Base-by-base conservation (phyloP, 2,329 filamentous ascomycete genomes). In the Neonectria faginata region DNA sequence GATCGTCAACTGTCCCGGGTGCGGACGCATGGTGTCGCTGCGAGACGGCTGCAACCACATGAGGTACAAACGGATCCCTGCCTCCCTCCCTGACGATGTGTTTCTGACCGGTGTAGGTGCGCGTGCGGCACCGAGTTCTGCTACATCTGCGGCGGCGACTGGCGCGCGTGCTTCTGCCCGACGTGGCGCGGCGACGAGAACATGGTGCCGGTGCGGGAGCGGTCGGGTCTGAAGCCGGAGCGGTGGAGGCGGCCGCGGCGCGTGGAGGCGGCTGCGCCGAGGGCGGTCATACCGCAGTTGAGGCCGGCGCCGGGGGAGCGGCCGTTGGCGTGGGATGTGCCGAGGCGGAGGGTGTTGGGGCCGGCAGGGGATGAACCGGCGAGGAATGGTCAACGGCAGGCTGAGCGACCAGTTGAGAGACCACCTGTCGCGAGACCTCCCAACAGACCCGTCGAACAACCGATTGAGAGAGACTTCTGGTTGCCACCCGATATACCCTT, bases 41-140 rank as follows among this genome's bases (percentile, higher is more conserved):
- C 10, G 22, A 0, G 68, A 70, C 10, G 73, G 73, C 0, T 75
- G 73, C 22, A 75, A 75, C 18, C 72, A 75, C 16, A 68, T 75
- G 54, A 73, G 63, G 67, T 66, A 44, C 60, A 57, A 27, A 7
- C 3, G 6, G 16, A 7, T 29, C 2, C 1, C 1, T 8, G 10
- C 11, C 42, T n/a, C n/a, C 8, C n/a, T 14, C 14, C n/a, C 4
- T 3, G 2, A 11, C 4, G 10, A 2, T 12, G 39, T 7, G 5
- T 25, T 18, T 5, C 14, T 27, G 14, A 36, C 22, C 10, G 18
- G 31, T 4, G 11, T 33, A 68, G 64, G 18, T 88, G 84, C 54
- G 73, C 55, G 1, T 88, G 85, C 54, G 70, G 77, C 0, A 70
- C 76, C 0, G 31, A 86, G n/a, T 88, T 86, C 67, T 87, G 85